These are phyloP conservation scores for Ilex aquifolium DNA, from an alignment of 257 asterid genomes.

Conservation along the genomic window DNA sequence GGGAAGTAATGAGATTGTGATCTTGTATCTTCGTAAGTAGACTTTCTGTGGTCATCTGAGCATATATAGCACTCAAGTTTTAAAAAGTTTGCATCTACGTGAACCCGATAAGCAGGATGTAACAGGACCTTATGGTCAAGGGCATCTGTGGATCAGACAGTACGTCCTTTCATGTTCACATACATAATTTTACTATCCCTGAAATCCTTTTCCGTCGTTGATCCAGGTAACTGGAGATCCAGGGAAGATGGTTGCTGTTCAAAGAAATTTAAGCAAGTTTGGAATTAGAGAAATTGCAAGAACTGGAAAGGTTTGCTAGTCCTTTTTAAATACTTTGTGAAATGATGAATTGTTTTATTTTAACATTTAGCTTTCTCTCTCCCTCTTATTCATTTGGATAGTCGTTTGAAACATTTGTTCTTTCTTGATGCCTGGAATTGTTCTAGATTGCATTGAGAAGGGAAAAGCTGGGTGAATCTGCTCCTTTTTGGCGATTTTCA, in stretches of 20 bases:
- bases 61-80: no score
- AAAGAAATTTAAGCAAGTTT: conserved; percentile 82
- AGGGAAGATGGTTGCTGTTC: conserved; percentile 91
- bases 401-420: not conserved
- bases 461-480: conserved; percentile 95
- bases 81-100: no score
- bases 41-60: no score
- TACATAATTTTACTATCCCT: not conserved
- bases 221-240: conserved; percentile 96
- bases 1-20: no score
- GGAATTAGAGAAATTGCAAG: conserved; percentile 93
- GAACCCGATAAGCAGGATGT: no score
- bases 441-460: conserved; percentile 90
- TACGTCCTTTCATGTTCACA: not conserved
- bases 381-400: not conserved
- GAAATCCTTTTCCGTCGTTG: not conserved
- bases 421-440: not conserved
- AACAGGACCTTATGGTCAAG: no score
- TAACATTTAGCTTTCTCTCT: not conserved
- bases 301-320: conserved; percentile 73
- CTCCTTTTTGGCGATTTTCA: conserved; percentile 98
- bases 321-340: no score
- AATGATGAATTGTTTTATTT: no score
- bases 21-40: no score
- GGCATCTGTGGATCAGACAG: no score